Conservation (phyloP, 202 grass and related monocot species). For the Musa balbisiana region DNA sequence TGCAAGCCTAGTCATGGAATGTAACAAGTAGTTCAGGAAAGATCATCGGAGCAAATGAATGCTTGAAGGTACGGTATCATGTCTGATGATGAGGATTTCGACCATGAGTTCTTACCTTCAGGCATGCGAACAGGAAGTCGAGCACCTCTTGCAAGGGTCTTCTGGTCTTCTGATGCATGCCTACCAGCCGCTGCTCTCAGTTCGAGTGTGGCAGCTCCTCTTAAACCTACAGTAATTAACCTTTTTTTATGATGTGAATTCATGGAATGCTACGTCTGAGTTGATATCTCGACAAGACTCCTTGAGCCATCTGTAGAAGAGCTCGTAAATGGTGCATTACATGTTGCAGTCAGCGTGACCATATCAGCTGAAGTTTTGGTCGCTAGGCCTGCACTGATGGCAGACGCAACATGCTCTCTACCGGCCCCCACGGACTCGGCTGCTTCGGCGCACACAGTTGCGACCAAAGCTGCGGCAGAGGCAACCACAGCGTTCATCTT, state of each 20-base stretch:
- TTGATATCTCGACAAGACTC: too few relatives aligned
- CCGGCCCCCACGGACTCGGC: constrained; percentile 40
- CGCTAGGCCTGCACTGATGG: constrained; percentile 41
- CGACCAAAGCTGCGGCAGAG: constrained; percentile 58
- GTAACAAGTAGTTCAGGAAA: too few relatives aligned
- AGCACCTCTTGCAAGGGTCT: constrained; percentile 55
- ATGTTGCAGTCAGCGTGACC: constrained; percentile 61
- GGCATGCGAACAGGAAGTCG: constrained; percentile 49
- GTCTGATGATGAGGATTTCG: too few relatives aligned
- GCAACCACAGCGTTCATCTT: constrained; percentile 40
- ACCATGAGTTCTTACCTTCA: constrained; percentile 31
- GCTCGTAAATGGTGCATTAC: constrained; percentile 19
- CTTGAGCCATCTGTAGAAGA: neutral
- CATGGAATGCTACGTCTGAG: too few relatives aligned
- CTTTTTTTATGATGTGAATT: neutral
- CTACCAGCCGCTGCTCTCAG: constrained; percentile 39
- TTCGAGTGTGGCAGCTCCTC: constrained; percentile 61
- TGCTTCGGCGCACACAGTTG: constrained; percentile 77
- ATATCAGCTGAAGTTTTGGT: constrained; percentile 46
- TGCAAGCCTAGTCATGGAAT: too few relatives aligned
- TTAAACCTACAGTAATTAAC: constrained; percentile 30
- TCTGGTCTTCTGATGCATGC: constrained; percentile 27
- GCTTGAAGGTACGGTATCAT: too few relatives aligned
- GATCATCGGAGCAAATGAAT: too few relatives aligned
- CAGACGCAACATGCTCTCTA: constrained; percentile 40